Evolutionary conservation across 176 grass and related monocot species (phyloP).

Genomic region (Cymbopogon citratus): DNA sequence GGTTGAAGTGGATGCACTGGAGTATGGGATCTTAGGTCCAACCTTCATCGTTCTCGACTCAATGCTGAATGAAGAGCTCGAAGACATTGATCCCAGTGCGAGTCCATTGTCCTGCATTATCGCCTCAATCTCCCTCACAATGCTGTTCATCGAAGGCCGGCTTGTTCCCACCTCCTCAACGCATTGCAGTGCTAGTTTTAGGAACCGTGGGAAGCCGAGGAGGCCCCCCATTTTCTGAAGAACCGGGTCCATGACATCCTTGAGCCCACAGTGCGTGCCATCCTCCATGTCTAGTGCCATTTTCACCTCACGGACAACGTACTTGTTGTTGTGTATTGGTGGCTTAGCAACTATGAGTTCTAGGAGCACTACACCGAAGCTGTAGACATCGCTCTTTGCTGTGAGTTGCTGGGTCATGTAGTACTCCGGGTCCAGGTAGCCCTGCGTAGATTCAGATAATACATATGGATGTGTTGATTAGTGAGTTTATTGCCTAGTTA

Average conservation of each 20-base stretch:
- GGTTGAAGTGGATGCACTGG: constrained; percentile 29
- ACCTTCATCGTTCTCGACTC: constrained; percentile 13
- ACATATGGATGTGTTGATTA: neutral
- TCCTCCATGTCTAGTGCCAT: constrained; percentile 49
- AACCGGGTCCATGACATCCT: constrained; percentile 63
- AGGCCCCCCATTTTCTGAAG: constrained; percentile 34
- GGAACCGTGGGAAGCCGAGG: constrained; percentile 39
- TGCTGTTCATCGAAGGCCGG: constrained; percentile 55
- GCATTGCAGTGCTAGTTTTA: constrained; percentile 60
- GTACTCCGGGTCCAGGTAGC: constrained; percentile 89
- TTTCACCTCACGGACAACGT: constrained; percentile 67
- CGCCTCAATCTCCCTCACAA: constrained; percentile 63
- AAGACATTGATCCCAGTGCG: constrained; percentile 21
- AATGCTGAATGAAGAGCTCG: constrained; percentile 42
- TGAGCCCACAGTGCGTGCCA: constrained; percentile 38
- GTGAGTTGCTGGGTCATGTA: constrained; percentile 79
- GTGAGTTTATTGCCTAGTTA: neutral
- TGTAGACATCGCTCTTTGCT: constrained; percentile 88
- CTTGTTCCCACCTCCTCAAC: constrained; percentile 16
- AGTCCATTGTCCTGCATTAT: constrained; percentile 60
- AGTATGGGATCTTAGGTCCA: constrained; percentile 25
- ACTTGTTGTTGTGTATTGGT: constrained; percentile 47
- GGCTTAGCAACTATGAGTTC: constrained; percentile 61
- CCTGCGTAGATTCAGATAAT: constrained; percentile 31
- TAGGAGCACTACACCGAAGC: constrained; percentile 72